A percentile compares a stretch with the other conserved stretches of the same genome.
Evolutionary conservation across 139 green algal species (phyloP).

Genomic region (Zygnema cylindricum): DNA sequence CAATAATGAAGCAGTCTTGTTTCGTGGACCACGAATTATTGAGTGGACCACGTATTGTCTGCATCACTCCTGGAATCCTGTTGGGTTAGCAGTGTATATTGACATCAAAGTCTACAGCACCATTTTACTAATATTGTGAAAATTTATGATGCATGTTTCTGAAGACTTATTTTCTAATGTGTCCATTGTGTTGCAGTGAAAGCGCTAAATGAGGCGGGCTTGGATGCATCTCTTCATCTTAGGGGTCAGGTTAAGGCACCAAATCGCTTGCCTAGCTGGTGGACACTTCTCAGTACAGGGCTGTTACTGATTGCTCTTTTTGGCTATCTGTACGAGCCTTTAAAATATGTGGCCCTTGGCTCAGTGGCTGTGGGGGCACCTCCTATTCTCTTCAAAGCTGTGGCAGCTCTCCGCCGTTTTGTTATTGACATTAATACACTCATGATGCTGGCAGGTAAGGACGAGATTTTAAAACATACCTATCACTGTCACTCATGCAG

Average conservation of each 20-base stretch:
- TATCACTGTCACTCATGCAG: no score
- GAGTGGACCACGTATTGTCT: no score
- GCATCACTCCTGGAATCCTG: no score
- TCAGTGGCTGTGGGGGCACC: conserved; percentile 64
- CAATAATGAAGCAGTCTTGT: no score
- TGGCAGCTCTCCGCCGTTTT: conserved; percentile 55
- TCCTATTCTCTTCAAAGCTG: conserved; percentile 63
- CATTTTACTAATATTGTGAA: neutral
- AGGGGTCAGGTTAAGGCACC: neutral
- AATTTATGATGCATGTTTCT: neutral
- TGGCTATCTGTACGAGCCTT: conserved; percentile 61
- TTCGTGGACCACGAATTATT: no score
- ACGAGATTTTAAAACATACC: no score
- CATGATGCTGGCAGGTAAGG: conserved; percentile 61
- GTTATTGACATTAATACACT: conserved; percentile 75
- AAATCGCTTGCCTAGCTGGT: conserved; percentile 47
- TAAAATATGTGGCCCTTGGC: conserved; percentile 71
- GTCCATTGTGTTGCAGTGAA: conserved; percentile 56
- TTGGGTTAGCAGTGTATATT: no score
- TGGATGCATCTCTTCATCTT: conserved; percentile 70
- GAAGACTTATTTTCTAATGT: neutral
- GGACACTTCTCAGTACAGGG: conserved; percentile 58
- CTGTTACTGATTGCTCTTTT: conserved; percentile 71
- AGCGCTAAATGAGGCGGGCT: conserved; percentile 71
- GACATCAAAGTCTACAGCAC: neutral